Evolutionary conservation across 2,329 filamentous ascomycete species (phyloP).

Genomic region (Diaporthe caulivora): DNA sequence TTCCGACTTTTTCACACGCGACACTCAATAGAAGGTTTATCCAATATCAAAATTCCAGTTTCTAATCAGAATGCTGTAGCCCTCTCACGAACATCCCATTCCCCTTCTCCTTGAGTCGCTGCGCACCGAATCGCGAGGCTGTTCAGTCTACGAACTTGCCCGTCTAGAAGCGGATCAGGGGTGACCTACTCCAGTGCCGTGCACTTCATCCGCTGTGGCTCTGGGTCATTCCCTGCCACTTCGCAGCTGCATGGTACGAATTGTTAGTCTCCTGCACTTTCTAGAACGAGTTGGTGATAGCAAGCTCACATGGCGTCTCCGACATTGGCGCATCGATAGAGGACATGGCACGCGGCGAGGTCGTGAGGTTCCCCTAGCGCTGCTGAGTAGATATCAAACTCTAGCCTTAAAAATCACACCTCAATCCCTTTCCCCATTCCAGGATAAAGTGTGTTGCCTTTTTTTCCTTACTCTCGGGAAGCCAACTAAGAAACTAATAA

Average conservation of each 20-base stretch:
- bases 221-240: background rate
- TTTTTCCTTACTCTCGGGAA: background rate
- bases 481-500: background rate
- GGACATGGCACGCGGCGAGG: background rate
- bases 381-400: slow-evolving; percentile 6
- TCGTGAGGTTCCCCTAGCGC: background rate
- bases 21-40: slow-evolving; percentile 37
- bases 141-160: background rate
- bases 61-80: slow-evolving; percentile 17
- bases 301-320: background rate
- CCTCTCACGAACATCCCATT: background rate
- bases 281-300: background rate
- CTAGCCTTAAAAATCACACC: background rate
- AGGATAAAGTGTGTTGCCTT: background rate
- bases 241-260: background rate
- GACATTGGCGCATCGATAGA: background rate
- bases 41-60: slow-evolving; percentile 34
- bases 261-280: background rate
- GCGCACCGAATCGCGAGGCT: background rate
- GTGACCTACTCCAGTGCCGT: background rate
- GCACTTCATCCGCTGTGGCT: background rate
- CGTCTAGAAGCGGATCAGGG: background rate
- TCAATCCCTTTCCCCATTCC: background rate
- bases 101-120: background rate
- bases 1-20: slow-evolving; percentile 30